Evolutionary conservation across 208 protist species (phyloP), one percentile per base, ranked within the genome.

Genomic region (Hexamita inflata): DNA sequence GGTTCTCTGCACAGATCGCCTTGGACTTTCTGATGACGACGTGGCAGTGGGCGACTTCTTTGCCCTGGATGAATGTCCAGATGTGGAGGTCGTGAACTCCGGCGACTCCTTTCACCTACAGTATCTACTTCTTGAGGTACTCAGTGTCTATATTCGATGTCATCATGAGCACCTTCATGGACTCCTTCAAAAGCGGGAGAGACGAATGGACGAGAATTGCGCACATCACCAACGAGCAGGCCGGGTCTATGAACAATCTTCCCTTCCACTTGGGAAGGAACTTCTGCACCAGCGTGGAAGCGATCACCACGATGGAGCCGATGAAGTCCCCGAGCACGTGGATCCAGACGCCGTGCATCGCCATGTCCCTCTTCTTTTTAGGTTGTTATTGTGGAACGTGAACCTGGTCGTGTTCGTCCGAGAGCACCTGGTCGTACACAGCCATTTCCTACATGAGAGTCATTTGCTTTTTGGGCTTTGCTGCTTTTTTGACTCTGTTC

Each of bases 241-340:
- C 42, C 4, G 64, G 64, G 35, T 70, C 64, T 45, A 70, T 38
- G n/a, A n/a, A n/a, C 15, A 45, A 49, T 7, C 7, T 29, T 4
- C 26, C 40, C 4, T 7, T 4, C 2, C 2, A 34, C 4, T 70
- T 2, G 9, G 32, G 4, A 4, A 13, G 11, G 42, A 70, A 70
- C 64, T 70, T 70, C n/a, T 70, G 35, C 9, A 45, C 2, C 42
- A 70, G n/a, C 26, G 64, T n/a, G 28, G 64, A 13, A 35, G n/a
- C 15, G 15, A 70, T 70, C 7, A 38, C 64, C 15, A 70, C n/a
- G 2, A 70, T 45, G 9, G 64, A 70, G 26, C 64, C 64, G 11
- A 70, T 70, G 9, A 70, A 38, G n/a, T 70, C 64, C 4, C 64
- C 64, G 11, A 70, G n/a, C 11, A 70, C 64, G 35, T 70, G 64